Percentiles rank a stretch among this genome's conserved stretches.
Conservation (phyloP, 208 protist species). For the Leishmania tarentolae region DNA sequence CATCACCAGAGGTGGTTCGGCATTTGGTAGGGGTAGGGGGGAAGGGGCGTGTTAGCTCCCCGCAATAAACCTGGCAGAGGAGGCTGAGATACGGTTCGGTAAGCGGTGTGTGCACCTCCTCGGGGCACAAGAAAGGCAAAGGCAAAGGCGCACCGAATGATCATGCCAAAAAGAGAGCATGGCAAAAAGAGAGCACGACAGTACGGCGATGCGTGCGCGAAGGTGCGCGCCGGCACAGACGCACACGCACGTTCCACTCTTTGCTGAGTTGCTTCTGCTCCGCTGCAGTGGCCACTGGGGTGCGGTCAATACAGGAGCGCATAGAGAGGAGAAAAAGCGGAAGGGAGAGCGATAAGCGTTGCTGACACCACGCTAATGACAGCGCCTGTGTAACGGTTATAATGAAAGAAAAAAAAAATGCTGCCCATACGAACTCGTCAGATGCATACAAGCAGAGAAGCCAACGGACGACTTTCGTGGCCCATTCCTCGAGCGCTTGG, state of each 20-base stretch:
- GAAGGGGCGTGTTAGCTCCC: background rate
- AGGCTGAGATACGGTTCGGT: no score
- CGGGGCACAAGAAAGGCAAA: background rate
- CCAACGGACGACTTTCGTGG: background rate
- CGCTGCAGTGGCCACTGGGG: background rate
- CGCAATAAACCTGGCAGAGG: background rate
- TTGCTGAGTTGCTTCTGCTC: background rate
- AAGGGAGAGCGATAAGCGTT: background rate
- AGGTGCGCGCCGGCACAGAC: background rate
- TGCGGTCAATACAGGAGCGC: background rate
- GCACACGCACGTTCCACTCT: background rate
- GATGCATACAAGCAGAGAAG: background rate
- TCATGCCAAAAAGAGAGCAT: background rate
- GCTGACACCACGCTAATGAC: background rate
- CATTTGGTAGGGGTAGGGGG: background rate
- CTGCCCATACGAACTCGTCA: background rate
- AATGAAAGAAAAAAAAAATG: background rate
- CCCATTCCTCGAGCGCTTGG: background rate
- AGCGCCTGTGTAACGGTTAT: background rate
- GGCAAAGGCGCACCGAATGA: background rate
- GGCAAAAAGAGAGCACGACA: background rate
- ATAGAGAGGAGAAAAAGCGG: background rate
- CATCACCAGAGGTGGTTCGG: background rate
- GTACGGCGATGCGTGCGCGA: background rate
- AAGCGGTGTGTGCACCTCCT: background rate